Base-by-base conservation (phyloP, 257 asterid species). In the Plantago elongata region DNA sequence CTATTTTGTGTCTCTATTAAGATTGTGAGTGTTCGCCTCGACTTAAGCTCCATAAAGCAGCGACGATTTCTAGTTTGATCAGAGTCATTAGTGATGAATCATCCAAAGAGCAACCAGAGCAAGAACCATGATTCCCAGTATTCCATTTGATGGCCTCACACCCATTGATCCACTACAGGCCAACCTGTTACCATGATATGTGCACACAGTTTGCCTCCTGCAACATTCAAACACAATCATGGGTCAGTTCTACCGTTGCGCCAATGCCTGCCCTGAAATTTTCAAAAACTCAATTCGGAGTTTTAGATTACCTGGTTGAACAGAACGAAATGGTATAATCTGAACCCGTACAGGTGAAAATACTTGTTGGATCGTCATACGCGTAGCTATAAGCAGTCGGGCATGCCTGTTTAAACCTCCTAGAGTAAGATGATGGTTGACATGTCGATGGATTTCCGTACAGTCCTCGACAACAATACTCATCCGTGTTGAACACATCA, bases 361-460 rank as follows among this genome's bases (percentile, higher is more conserved):
- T 79, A 43, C 98, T 91, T 5, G 83, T 66, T 1, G 96, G 98
- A 45, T 91, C 98, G 67, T 92, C 98, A 55, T 92, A 92, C 0
- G 98, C 98, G 16, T 92, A 92, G 66, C 98, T 92, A 66, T 92
- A 92, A 14, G 97, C 86, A 9, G 76, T 38, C 0, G 99, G 97
- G 72, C 99, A 92, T 0, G 86, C 89, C 27, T 81, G 48, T 75
- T 92, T 92, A 45, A 92, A 92, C 45, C 13, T 50, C 75, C 75
- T 82, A 1, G 99, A 92, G 64, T 92, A 92, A 50, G 60, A 78
- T 9, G 99, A 86, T 3, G 99, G 90, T 50, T 75, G 87, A 27
- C 98, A 92, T 0, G 88, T 86, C 30, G 30, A 44, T n/a, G 98
- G 83, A 50, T 89, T 89, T 15, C 96, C 98, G 17, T 78, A 81